phyloP scores from a whole-genome alignment of 495 filamentous ascomycete species.

The Massariosphaeria phaeospora region DNA sequence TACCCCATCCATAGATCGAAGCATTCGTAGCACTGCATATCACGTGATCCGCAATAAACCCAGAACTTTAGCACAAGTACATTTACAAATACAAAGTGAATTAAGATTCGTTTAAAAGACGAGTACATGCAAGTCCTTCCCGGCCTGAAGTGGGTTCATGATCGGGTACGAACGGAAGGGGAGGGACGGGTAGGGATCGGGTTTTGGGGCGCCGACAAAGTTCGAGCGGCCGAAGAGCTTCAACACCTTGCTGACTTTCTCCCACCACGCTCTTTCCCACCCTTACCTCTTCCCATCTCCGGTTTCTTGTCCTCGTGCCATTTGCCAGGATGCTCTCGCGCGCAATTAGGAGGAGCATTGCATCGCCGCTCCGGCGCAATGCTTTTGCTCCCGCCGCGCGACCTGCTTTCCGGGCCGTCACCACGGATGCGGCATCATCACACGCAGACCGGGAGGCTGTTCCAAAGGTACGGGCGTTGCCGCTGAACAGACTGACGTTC shows the following conservation, averaged over 20 bases:
- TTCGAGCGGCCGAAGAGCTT: slow-evolving; percentile 11
- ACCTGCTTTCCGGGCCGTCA: slow-evolving; percentile 60
- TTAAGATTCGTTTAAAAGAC: no score
- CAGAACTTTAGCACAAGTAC: not conserved
- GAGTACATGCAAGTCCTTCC: no score
- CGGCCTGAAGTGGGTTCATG: no score
- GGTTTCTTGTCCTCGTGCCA: slow-evolving; percentile 4
- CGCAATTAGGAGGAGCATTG: slow-evolving; percentile 38
- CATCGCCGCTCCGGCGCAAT: slow-evolving; percentile 52
- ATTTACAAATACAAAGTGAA: not conserved
- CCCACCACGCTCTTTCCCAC: not conserved
- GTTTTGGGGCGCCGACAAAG: not conserved
- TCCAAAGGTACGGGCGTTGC: slow-evolving; percentile 51
- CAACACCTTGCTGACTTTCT: slow-evolving; percentile 15
- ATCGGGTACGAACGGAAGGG: no score
- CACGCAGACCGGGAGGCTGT: slow-evolving; percentile 81
- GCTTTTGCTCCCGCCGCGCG: slow-evolving; percentile 54
- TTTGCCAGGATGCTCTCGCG: slow-evolving; percentile 37
- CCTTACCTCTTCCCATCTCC: slow-evolving; percentile 9
- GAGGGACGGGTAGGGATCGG: slow-evolving; percentile 9
- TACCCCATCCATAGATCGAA: no score
- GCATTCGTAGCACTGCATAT: not conserved
- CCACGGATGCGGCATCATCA: slow-evolving; percentile 87
- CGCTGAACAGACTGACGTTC: not conserved
- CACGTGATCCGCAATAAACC: not conserved